Conservation (phyloP, 164 flowering plant genomes). For the Magnolia kwangsiensis region DNA sequence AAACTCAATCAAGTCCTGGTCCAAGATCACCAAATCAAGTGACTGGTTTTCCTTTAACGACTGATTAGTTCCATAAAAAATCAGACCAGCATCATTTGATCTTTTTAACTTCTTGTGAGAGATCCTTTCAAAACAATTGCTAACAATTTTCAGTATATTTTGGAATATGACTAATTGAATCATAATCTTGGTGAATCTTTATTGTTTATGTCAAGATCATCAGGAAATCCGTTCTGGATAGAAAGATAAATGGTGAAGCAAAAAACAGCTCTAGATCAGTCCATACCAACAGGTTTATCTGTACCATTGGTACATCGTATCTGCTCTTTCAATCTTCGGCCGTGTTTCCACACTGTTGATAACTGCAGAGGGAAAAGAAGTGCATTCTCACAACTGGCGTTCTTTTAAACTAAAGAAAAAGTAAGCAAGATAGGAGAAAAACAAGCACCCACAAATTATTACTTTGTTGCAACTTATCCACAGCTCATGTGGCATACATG, state of each 20-base stretch:
- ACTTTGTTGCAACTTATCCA: background rate
- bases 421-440: background rate
- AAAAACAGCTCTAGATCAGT: slow-evolving; percentile 4
- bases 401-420: background rate
- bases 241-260: background rate
- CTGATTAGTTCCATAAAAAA: no score
- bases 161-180: no score
- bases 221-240: background rate
- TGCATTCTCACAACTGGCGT: background rate
- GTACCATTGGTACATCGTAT: slow-evolving; percentile 47
- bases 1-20: no score
- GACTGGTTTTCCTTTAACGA: no score
- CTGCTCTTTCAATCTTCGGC: slow-evolving; percentile 42
- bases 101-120: no score
- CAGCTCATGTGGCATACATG: background rate
- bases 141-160: background rate
- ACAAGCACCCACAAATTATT: background rate
- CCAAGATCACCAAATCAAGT: no score
- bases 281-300: slow-evolving; percentile 24
- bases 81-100: no score
- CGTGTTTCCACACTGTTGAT: slow-evolving; percentile 63
- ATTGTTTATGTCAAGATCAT: background rate
- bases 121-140: background rate
- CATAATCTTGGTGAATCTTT: background rate
- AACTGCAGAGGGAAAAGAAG: slow-evolving; percentile 45